Evolutionary conservation across 2,329 filamentous ascomycete genomes (phyloP), one percentile per base, ranked within the genome.

Genomic region (Aspergillus carbonarius): DNA sequence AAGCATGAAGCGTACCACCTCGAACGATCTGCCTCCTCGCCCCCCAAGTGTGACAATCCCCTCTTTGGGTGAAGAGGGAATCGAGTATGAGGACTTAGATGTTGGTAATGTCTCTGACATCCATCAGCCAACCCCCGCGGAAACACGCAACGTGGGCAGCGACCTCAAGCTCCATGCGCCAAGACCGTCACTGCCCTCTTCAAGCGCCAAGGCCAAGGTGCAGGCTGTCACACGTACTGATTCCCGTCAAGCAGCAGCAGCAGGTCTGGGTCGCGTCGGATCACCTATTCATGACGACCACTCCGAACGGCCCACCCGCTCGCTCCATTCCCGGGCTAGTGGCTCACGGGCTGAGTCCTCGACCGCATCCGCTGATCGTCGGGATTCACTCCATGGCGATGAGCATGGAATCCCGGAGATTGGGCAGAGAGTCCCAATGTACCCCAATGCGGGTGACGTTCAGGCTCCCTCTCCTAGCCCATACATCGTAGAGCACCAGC

Each of bases 391-490:
- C 27, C 80, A 88, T 40, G 89, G 89, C 17, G 90, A 93, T 47
- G 90, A 95, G 63, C 88, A 92, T 56, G 93, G 93, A 20, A 96
- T 97, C 67, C 93, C 93, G 2, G 91, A 96, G 72, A 95, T 97
- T 66, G 93, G 93, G 49, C 86, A 91, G 69, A 89, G 93, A 70
- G 93, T 99, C 39, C 95, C 95, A 51, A 95, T 99, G 91, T 89
- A 95, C 72, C 90, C 88, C 54, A 86, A 95, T 72, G 91, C 95
- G 44, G 95, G 95, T 61, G 93, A 98, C 72, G 95, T 98, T 9
- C 95, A 99, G 78, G 95, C 95, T 13, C 95, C 95, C 2, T 95
- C 93, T 2, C 92, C 93, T 1, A 85, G 87, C 2, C 88, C 88
- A 8, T 79, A 76, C 59, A 69, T 74, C 49, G 70, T 73, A 49